Percentiles rank a stretch among this genome's conserved stretches.
phyloP scores from a whole-genome alignment of 1,284 basidiomycete genomes.

The Pseudozyma sp. region DNA sequence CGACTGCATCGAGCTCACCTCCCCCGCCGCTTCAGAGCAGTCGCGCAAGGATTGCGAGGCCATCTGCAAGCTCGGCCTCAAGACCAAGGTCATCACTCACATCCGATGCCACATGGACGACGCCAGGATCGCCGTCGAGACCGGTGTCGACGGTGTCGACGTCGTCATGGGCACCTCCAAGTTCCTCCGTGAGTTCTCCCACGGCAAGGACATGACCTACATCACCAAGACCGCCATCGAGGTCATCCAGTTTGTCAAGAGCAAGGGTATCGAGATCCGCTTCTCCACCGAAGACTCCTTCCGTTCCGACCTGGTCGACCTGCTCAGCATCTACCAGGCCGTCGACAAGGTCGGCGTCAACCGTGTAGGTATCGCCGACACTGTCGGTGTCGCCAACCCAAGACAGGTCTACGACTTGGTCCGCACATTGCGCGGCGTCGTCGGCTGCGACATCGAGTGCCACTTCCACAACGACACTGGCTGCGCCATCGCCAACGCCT shows the following conservation, averaged over 20 bases:
- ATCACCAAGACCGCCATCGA: conserved; percentile 98
- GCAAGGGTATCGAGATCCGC: conserved; percentile 98
- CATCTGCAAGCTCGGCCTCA: conserved; percentile 98
- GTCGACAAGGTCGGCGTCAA: conserved; percentile 99
- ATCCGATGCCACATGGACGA: conserved; percentile 99
- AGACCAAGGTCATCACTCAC: conserved; percentile 97
- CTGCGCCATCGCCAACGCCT: conserved; percentile 95
- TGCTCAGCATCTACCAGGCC: conserved; percentile 98
- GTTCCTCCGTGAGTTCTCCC: conserved; percentile 98
- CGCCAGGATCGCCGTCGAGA: conserved; percentile 97
- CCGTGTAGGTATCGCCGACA: conserved; percentile 98
- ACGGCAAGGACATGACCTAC: conserved; percentile 99
- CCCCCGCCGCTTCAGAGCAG: conserved; percentile 96
- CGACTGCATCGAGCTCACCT: conserved; percentile 99
- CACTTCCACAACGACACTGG: conserved; percentile 98
- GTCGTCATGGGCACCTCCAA: conserved; percentile 99
- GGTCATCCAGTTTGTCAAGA: conserved; percentile 99
- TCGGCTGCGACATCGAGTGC: conserved; percentile 84
- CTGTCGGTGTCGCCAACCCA: conserved; percentile 98
- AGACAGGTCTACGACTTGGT: conserved; percentile 99
- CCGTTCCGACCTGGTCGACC: conserved; percentile 98
- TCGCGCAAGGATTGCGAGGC: conserved; percentile 94
- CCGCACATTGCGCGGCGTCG: conserved; percentile 90
- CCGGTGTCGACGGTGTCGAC: conserved; percentile 96
- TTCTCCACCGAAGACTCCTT: conserved; percentile 99